Conservation (phyloP, 805 yeast species). For the Metschnikowia reukaufii region DNA sequence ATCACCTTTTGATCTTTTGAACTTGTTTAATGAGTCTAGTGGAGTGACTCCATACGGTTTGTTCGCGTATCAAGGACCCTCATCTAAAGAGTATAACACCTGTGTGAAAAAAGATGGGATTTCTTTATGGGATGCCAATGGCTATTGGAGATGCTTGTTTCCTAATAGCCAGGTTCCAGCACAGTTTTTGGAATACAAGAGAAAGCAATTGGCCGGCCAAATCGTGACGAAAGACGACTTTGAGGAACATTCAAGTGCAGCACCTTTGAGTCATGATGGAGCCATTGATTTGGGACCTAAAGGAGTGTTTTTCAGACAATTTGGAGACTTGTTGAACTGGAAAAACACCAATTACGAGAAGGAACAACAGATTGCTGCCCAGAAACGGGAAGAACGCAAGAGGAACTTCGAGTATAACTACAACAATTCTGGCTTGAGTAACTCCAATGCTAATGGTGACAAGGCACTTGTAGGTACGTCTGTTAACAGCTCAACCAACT, state of each 20-base stretch:
- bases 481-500: constrained; percentile 26
- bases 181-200: constrained; percentile 29
- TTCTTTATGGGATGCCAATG: constrained; percentile 79
- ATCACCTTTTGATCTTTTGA: constrained; percentile 12
- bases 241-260: constrained; percentile 22
- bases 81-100: constrained; percentile 54
- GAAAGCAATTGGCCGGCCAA: constrained; percentile 25
- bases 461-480: constrained; percentile 28
- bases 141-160: constrained; percentile 89
- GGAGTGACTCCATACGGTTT: constrained; percentile 44
- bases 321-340: constrained; percentile 69
- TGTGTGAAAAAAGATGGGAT: constrained; percentile 68
- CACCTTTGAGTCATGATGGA: constrained; percentile 14
- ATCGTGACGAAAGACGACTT: constrained; percentile 62
- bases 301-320: constrained; percentile 65
- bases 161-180: constrained; percentile 50
- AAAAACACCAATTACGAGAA: constrained; percentile 30
- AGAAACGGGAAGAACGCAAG: neutral
- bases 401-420: neutral
- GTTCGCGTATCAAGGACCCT: constrained; percentile 59
- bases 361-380: neutral
- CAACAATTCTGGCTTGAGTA: neutral
- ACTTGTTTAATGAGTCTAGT: constrained; percentile 19
- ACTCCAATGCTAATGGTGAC: neutral
- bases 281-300: constrained; percentile 43